Conservation (phyloP, 441 rosid species). For the Jatropha multifida region DNA sequence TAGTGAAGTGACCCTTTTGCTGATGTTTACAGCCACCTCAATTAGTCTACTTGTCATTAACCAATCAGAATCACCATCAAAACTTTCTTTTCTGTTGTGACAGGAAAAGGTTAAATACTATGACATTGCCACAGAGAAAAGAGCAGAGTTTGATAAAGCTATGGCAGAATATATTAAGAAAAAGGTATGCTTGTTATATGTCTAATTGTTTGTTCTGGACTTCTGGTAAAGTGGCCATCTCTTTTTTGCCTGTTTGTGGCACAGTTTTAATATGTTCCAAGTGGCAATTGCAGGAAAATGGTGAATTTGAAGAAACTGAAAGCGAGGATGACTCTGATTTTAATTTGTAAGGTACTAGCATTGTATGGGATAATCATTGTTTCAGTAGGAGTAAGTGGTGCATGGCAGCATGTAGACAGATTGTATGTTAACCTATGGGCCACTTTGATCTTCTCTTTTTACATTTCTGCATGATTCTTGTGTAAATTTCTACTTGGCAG, state of each 20-base stretch:
- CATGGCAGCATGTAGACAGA: not conserved
- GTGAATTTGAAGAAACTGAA: slow-evolving; percentile 59
- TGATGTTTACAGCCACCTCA: not conserved
- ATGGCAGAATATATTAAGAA: slow-evolving; percentile 67
- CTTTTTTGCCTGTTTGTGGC: not conserved
- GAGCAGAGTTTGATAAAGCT: slow-evolving; percentile 78
- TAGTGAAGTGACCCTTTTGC: not conserved
- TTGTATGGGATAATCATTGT: slow-evolving; percentile 13
- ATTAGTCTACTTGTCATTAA: not conserved
- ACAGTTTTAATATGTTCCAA: not conserved
- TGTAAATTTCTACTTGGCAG: slow-evolving; percentile 31
- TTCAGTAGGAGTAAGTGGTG: slow-evolving; percentile 23
- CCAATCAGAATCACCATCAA: slow-evolving; percentile 11
- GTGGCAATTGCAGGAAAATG: slow-evolving; percentile 52
- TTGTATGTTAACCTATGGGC: slow-evolving; percentile 21
- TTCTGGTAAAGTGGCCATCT: not conserved
- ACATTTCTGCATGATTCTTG: slow-evolving; percentile 18
- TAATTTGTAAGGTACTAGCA: slow-evolving; percentile 39
- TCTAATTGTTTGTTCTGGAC: not conserved
- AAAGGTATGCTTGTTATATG: slow-evolving; percentile 43
- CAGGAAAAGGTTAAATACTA: slow-evolving; percentile 93
- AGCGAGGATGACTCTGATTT: slow-evolving; percentile 59
- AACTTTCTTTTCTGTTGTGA: slow-evolving; percentile 17
- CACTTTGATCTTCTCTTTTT: slow-evolving; percentile 10
- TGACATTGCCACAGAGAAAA: slow-evolving; percentile 78